Conservation (phyloP, 1,139 yeast species). For the Starmera stellimalicola region DNA sequence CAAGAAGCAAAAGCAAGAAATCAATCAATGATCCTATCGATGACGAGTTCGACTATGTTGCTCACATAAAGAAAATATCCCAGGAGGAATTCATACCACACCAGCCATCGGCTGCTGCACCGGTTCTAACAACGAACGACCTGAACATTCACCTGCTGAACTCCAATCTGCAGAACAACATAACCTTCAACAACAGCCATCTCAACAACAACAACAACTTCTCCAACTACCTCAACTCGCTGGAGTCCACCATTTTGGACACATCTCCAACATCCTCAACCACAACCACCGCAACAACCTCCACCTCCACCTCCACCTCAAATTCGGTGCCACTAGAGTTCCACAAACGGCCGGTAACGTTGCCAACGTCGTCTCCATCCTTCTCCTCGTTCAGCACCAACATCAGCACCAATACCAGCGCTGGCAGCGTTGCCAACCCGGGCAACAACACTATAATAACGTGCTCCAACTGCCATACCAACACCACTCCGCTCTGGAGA, state of each 20-base stretch:
- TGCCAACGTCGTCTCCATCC: background rate
- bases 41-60: slow-evolving; percentile 55
- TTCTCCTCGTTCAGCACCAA: background rate
- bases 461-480: slow-evolving; percentile 83
- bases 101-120: background rate
- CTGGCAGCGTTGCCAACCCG: background rate
- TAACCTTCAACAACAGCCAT: background rate
- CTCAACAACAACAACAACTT: background rate
- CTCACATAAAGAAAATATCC: slow-evolving; percentile 51
- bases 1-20: background rate
- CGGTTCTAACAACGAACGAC: background rate
- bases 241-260: background rate
- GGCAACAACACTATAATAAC: slow-evolving; percentile 4
- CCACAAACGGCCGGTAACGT: too few species aligned
- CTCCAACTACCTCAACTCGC: background rate
- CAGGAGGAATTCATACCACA: slow-evolving; percentile 21
- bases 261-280: slow-evolving; percentile 1
- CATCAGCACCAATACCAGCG: background rate
- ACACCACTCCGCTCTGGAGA: slow-evolving; percentile 89
- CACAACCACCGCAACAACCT: background rate
- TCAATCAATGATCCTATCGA: slow-evolving; percentile 26
- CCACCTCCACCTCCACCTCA: background rate
- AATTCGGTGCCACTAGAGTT: background rate
- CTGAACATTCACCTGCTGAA: too few species aligned
- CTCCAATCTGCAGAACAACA: background rate